Conservation (phyloP, 2,329 filamentous ascomycete genomes). For the Shiraia sp. region DNA sequence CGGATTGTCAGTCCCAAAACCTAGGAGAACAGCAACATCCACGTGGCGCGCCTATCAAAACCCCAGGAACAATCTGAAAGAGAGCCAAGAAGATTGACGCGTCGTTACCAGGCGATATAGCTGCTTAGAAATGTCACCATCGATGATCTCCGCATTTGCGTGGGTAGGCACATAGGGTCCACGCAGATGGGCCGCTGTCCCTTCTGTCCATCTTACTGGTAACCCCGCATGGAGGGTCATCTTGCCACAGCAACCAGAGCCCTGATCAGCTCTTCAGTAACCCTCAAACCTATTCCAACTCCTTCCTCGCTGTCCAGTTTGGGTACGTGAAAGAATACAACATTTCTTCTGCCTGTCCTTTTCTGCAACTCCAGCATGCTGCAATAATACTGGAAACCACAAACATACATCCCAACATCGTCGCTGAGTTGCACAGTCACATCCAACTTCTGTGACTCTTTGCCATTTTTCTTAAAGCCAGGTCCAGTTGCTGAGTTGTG, state of each 20-base stretch:
- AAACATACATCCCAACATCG: constrained; percentile 49
- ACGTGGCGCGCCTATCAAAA: too few relatives aligned
- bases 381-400: constrained; percentile 52
- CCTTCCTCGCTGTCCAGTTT: constrained; percentile 39
- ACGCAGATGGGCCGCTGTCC: too few relatives aligned
- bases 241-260: constrained; percentile 37
- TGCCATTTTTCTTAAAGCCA: constrained; percentile 7
- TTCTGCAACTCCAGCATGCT: constrained; percentile 36
- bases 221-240: too few relatives aligned
- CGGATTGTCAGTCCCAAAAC: neutral
- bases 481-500: neutral
- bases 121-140: too few relatives aligned
- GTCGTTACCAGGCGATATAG: too few relatives aligned
- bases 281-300: constrained; percentile 34
- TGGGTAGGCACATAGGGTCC: too few relatives aligned
- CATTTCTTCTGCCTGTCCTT: constrained; percentile 21
- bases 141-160: too few relatives aligned
- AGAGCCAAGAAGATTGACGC: too few relatives aligned
- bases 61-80: too few relatives aligned
- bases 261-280: constrained; percentile 38
- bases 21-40: too few relatives aligned
- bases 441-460: constrained; percentile 6
- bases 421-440: constrained; percentile 44
- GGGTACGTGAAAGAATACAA: constrained; percentile 51
- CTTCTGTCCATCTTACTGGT: too few relatives aligned